A percentile compares a stretch with the other conserved stretches of the same genome.
Conservation (phyloP, 2,329 filamentous ascomycete genomes). For the Colletotrichum orbiculare region DNA sequence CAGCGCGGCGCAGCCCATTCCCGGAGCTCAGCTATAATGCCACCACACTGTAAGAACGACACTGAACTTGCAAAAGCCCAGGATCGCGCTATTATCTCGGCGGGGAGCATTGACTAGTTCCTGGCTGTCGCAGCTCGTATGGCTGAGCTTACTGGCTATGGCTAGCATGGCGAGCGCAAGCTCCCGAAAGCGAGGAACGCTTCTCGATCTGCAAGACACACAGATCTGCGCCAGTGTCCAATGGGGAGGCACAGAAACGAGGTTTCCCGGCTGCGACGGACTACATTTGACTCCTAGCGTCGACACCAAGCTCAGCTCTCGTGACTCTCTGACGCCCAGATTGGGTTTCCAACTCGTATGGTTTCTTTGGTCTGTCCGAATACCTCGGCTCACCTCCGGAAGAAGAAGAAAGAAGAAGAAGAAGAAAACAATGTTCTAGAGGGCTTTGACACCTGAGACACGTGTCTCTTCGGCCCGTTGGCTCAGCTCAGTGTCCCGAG, state of each 20-base stretch:
- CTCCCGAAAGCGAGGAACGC: slow-evolving; percentile 11
- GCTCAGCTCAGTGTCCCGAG: too few relatives aligned
- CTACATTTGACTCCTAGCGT: neutral
- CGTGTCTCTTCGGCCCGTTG: neutral
- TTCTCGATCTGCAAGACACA: neutral
- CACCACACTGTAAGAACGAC: too few relatives aligned
- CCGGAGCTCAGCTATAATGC: too few relatives aligned
- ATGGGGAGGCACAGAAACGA: neutral
- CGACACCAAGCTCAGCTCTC: neutral
- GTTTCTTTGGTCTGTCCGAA: slow-evolving; percentile 1
- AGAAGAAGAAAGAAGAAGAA: too few relatives aligned
- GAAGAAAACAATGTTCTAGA: neutral
- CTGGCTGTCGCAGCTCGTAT: neutral
- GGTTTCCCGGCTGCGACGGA: too few relatives aligned
- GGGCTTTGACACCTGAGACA: slow-evolving; percentile 5
- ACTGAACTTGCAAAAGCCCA: too few relatives aligned
- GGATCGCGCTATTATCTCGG: slow-evolving; percentile 4
- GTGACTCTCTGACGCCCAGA: slow-evolving; percentile 5
- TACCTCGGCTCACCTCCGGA: slow-evolving; percentile 12
- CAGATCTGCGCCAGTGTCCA: neutral
- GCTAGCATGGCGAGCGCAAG: neutral
- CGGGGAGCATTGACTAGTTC: slow-evolving; percentile 4
- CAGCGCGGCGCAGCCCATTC: neutral
- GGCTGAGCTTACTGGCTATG: neutral
- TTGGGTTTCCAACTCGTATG: slow-evolving; percentile 25